Base-by-base conservation (phyloP, 2,329 filamentous ascomycete species). In the Colletotrichum sp. region DNA sequence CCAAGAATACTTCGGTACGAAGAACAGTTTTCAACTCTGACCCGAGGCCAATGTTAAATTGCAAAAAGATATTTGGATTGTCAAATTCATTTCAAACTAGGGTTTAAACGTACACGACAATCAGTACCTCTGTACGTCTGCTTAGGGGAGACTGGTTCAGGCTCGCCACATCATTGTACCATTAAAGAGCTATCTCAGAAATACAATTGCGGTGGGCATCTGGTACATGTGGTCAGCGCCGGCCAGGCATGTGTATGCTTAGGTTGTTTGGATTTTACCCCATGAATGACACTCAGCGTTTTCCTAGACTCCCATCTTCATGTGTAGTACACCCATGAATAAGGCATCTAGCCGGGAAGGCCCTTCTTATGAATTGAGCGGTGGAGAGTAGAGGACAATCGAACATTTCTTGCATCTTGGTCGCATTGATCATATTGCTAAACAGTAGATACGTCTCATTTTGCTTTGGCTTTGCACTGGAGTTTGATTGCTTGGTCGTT, bases 401-500 rank as follows among this genome's bases (percentile, higher is more conserved):
- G 2, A 10, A 44, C 16, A 44, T 10, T 5, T 2, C 36, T 18
- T 44, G 36, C 8, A 44, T 44, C 36, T 44, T 44, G 36, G 5
- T 3, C 16, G 1, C 36, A 44, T 18, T 39, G 0, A 49, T n/a
- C 18, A 49, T 21, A 12, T n/a, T 49, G 39, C 39, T 52, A 13
- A 21, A 52, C n/a, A 52, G 44, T 13, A 52, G 10, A 1, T 7
- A 13, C 10, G 6, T 21, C 2, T 52, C 1, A 52, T 21, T 59
- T 59, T 59, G 26, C 55, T 12, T 34, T 32, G 12, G 59, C 34
- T 65, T n/a, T 49, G 2, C 63, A 64, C 36, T 80, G 77, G n/a
- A 79, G 60, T 60, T 78, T 77, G 52, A 77, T 77, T 63, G 69
- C 71, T 21, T 78, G 77, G n/a, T 76, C 76, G 24, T 67, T 68